phyloP scores from a whole-genome alignment of 768 basidiomycete genomes.

The Agaricus subrufescens region DNA sequence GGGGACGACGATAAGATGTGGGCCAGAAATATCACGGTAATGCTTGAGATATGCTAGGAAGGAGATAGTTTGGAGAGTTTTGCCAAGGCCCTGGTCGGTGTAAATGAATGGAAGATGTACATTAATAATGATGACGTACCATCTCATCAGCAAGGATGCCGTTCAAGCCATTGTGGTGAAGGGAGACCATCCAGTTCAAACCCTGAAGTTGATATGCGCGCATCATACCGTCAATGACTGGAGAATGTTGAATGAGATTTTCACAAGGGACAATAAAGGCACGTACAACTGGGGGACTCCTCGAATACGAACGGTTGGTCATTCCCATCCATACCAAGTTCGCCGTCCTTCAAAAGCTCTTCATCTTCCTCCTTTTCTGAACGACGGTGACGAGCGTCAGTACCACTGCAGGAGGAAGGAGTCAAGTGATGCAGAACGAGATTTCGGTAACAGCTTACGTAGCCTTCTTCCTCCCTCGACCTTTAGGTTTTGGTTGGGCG shows the following conservation, averaged over 20 bases:
- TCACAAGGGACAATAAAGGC: constrained; percentile 9
- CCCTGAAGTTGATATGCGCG: constrained; percentile 94
- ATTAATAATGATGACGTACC: constrained; percentile 32
- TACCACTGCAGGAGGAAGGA: constrained; percentile 44
- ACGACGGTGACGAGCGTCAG: constrained; percentile 80
- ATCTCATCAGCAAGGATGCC: constrained; percentile 98
- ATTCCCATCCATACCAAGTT: constrained; percentile 71
- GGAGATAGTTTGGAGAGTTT: constrained; percentile 96
- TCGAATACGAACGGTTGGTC: constrained; percentile 95
- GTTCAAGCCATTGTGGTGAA: constrained; percentile 95
- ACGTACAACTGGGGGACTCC: constrained; percentile 82
- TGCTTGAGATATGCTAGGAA: constrained; percentile 95
- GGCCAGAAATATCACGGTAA: constrained; percentile 68
- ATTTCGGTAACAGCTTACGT: not conserved
- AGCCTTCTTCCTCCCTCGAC: constrained; percentile 80
- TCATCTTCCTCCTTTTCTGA: constrained; percentile 99
- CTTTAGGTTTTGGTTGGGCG: constrained; percentile 80
- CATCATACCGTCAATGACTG: constrained; percentile 89
- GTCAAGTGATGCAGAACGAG: not conserved
- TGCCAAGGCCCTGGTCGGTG: constrained; percentile 77
- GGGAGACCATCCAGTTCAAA: constrained; percentile 93
- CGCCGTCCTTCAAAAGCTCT: constrained; percentile 85
- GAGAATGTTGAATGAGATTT: not conserved
- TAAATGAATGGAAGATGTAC: not conserved
- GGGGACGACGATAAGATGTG: constrained; percentile 96